Base-by-base conservation (phyloP, 176 grass and related monocot species). In the Bromus sterilis region DNA sequence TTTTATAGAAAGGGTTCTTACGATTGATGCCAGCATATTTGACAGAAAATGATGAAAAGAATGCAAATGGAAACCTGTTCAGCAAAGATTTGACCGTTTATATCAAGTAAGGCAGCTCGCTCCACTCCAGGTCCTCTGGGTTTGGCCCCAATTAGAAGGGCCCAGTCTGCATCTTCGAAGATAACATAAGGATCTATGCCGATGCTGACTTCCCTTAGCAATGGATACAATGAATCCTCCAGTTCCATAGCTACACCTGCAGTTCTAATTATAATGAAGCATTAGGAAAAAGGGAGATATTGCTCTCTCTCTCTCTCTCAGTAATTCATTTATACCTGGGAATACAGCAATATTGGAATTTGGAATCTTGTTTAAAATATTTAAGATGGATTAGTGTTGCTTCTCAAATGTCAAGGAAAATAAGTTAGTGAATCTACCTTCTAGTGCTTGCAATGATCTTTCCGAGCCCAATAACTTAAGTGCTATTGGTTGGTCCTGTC, bases 91-190 rank as follows among this genome's bases (percentile, higher is more conserved):
- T 98, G 90, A 16, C 95, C 95, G 42, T 98, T 98, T 66, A 98
- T 95, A 84, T 98, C 95, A 53, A 98, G 78, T 76, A 98, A 80
- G 0, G 23, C 95, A 34, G 95, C 90, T 77, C 95, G 72, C 81
- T 98, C 95, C 91, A 98, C 94, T 80, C 95, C 95, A 39, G 92
- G 95, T 53, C 95, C 95, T 90, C 95, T 81, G 7, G 95, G 95
- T 72, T 98, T 98, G 76, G 95, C 95, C 24, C 95, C 95, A 58
- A 98, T 95, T 60, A 98, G 90, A 77, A 98, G 92, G 57, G 95
- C 95, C 95, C 95, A 98, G 76, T 91, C 92, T 29, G 69, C 91
- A 80, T 72, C 68, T 30, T 72, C 68, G 14, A 95, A 98, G 28
- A 98, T 83, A 15, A 89, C 86, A 29, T 91, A 91, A 75, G 95